phyloP scores from a whole-genome alignment of 163 green algal species.

The Picocystis sp. region DNA sequence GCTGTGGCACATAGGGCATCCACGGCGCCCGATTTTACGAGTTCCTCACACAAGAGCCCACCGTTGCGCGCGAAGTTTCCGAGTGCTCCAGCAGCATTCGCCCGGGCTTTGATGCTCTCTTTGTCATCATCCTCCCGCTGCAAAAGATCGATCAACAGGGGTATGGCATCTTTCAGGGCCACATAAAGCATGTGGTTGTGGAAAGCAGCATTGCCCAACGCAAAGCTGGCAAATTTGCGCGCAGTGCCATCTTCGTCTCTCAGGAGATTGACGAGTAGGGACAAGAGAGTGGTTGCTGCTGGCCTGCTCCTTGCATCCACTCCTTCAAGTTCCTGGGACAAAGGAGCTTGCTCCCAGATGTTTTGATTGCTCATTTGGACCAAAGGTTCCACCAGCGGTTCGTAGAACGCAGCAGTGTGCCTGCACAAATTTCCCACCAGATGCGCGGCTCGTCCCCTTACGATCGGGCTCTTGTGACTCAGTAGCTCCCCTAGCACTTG shows the following conservation, averaged over 20 bases:
- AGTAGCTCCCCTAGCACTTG: conserved; percentile 24
- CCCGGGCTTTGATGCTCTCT: conserved; percentile 46
- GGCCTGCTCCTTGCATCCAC: background rate
- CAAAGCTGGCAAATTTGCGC: conserved; percentile 96
- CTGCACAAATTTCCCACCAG: conserved; percentile 90
- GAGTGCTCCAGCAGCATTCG: conserved; percentile 85
- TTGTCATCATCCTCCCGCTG: conserved; percentile 41
- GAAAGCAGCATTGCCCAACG: conserved; percentile 82
- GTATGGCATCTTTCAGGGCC: conserved; percentile 46
- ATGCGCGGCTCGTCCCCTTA: conserved; percentile 70
- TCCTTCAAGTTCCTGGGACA: too few relatives aligned
- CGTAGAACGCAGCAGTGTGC: conserved; percentile 63
- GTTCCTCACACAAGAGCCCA: conserved; percentile 39
- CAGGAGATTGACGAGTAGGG: too few relatives aligned
- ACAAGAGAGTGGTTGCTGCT: too few relatives aligned
- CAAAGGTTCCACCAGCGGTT: conserved; percentile 5
- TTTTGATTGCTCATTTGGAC: too few relatives aligned
- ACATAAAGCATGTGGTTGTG: conserved; percentile 56
- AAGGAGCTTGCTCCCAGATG: too few relatives aligned
- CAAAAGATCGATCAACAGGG: conserved; percentile 60
- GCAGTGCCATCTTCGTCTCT: conserved; percentile 59
- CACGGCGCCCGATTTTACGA: conserved; percentile 52
- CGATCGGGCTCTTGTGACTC: conserved; percentile 19
- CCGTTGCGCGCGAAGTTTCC: conserved; percentile 81
- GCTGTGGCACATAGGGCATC: conserved; percentile 18